Percentiles rank a stretch among this genome's conserved stretches.
phyloP scores from a whole-genome alignment of 257 asterid species.

The Jaltomata sinuosa region DNA sequence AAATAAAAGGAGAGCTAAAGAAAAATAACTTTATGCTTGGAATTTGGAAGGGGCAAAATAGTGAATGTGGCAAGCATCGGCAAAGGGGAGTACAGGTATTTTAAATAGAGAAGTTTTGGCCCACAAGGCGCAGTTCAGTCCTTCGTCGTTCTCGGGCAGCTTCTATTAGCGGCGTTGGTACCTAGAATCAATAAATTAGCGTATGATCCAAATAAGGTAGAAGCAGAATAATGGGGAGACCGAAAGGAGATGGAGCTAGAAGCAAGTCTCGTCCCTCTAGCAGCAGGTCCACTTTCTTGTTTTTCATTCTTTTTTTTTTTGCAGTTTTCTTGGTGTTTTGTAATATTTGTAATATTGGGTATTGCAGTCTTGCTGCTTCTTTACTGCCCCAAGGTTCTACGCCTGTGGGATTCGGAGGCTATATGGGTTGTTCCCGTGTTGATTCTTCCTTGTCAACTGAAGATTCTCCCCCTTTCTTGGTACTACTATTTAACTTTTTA shows the following conservation, averaged over 20 bases:
- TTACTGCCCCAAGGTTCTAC: slow-evolving; percentile 71
- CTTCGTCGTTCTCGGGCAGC: background rate
- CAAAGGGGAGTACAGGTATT: no score
- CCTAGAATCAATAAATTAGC: background rate
- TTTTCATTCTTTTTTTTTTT: background rate
- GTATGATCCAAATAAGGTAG: background rate
- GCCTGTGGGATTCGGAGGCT: slow-evolving; percentile 89
- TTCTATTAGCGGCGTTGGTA: background rate
- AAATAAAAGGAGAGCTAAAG: no score
- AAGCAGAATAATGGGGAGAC: slow-evolving; percentile 59
- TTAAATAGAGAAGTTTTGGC: background rate
- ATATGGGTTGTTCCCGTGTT: slow-evolving; percentile 81
- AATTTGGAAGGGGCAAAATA: no score
- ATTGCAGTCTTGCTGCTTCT: slow-evolving; percentile 81
- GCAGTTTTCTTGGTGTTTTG: background rate
- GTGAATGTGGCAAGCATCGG: no score
- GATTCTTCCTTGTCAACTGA: slow-evolving; percentile 52
- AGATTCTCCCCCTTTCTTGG: slow-evolving; percentile 50
- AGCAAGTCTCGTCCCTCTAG: slow-evolving; percentile 98
- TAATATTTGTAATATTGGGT: background rate
- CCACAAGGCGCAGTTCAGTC: background rate
- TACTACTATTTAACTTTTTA: slow-evolving; percentile 9
- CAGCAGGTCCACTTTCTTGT: slow-evolving; percentile 59
- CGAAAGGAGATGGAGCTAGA: slow-evolving; percentile 93
- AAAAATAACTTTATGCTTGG: no score